Evolutionary conservation across 306 rosid genomes (phyloP), one percentile per base, ranked within the genome.

Genomic region (Lathyrus aphaca): DNA sequence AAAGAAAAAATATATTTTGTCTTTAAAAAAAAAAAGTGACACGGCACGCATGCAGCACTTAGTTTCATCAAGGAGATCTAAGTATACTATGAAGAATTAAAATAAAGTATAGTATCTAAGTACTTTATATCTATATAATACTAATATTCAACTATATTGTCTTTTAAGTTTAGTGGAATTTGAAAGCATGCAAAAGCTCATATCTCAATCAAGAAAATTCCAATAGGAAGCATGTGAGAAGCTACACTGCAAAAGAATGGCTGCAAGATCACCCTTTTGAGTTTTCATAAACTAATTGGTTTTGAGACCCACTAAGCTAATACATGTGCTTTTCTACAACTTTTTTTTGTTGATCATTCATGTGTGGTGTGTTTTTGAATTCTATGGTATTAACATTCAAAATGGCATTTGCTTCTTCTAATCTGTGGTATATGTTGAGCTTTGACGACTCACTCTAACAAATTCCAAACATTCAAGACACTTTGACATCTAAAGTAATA

Each of bases 151-250:
- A 48, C 27, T 16, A 10, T 55, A n/a, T 7, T 11, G 18, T 63
- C 39, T 29, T 18, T 25, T 3, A 25, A 25, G 3, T 25, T 25
- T 25, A 43, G 35, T 27, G 70, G 42, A 8, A 65, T 44, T 65
- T 65, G 13, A 62, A 62, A 62, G 49, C 48, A 40, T 63, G 37
- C 18, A 40, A 2, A 14, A 4, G 16, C 35, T 19, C 4, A 18
- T 63, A 40, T 21, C 13, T 19, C 50, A 18, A 63, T 13, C 2
- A 56, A 63, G 19, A 63, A 42, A 12, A 63, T 40, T 63, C 68
- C 44, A 29, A 29, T 48, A 10, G 44, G 71, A 66, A 66, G 70
- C 69, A 64, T 30, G 55, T 27, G 29, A n/a, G 69, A 65, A 65
- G 25, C 45, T 48, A 57, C 71, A n/a, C n/a, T n/a, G 39, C 12